A percentile compares a stretch with the other conserved stretches of the same genome.
Evolutionary conservation across 257 asterid species (phyloP).

Genomic region (Misopates orontium): DNA sequence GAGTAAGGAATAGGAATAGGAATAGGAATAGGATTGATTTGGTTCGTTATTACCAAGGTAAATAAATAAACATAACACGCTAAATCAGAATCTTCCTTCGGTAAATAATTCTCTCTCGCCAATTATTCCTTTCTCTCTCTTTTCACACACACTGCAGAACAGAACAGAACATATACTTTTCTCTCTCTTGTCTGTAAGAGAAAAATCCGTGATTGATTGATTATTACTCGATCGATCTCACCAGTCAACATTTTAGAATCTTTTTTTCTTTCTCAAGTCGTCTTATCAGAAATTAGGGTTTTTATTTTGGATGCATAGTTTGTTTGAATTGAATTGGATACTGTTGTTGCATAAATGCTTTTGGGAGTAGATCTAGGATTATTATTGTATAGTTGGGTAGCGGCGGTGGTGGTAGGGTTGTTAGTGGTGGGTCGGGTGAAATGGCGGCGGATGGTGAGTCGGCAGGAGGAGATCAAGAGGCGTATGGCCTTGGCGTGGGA

Average conservation of each 20-base stretch:
- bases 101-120: too few species aligned
- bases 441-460: conserved; percentile 57
- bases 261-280: background rate
- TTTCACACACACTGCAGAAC: background rate
- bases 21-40: background rate
- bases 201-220: conserved; percentile 8
- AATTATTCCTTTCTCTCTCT: background rate
- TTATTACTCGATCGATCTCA: conserved; percentile 21
- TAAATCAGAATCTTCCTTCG: too few species aligned
- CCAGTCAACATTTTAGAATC: background rate
- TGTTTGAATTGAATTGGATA: conserved; percentile 27
- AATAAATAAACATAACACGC: background rate
- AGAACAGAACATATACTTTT: background rate
- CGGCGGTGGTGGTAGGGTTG: conserved; percentile 48
- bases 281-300: conserved; percentile 38
- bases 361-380: conserved; percentile 63
- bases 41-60: background rate
- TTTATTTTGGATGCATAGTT: conserved; percentile 42
- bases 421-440: conserved; percentile 53
- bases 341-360: conserved; percentile 60
- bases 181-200: conserved; percentile 9
- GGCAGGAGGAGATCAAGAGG: conserved; percentile 72
- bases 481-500: conserved; percentile 61
- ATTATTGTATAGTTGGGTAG: conserved; percentile 37
- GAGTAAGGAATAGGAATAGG: conserved; percentile 25